phyloP scores from a whole-genome alignment of 148 eudicot genomes.

The Rhododendron henanense region DNA sequence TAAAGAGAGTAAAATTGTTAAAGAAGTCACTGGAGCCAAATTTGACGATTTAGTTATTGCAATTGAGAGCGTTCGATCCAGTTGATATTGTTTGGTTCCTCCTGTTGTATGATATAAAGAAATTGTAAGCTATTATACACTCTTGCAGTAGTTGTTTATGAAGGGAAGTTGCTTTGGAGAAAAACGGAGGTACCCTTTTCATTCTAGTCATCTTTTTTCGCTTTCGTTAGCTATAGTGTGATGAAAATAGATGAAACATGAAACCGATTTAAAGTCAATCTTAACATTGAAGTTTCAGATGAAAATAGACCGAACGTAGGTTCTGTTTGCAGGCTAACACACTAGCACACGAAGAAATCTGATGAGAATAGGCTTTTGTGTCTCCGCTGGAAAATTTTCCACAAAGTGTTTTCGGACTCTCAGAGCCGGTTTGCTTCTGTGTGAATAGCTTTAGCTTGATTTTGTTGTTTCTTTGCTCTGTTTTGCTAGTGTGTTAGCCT shows the following conservation, averaged over 20 bases:
- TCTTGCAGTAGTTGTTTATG: neutral
- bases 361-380: neutral
- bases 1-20: slow-evolving; percentile 58
- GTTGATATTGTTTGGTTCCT: neutral
- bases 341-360: neutral
- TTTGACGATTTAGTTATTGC: slow-evolving; percentile 62
- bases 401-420: neutral
- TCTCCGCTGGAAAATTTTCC: neutral
- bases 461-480: no score
- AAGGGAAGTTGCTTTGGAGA: neutral
- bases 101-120: neutral
- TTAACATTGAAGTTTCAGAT: neutral
- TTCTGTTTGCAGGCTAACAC: no score
- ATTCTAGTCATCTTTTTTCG: neutral
- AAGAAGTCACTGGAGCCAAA: slow-evolving; percentile 91
- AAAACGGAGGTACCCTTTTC: neutral
- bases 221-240: neutral
- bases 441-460: neutral
- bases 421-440: neutral
- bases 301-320: neutral
- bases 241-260: neutral
- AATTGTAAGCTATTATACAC: neutral
- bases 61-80: slow-evolving; percentile 53
- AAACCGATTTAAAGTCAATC: neutral
- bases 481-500: no score